phyloP scores from a whole-genome alignment of 179 eudicot genomes.

The Camellia oleifera region DNA sequence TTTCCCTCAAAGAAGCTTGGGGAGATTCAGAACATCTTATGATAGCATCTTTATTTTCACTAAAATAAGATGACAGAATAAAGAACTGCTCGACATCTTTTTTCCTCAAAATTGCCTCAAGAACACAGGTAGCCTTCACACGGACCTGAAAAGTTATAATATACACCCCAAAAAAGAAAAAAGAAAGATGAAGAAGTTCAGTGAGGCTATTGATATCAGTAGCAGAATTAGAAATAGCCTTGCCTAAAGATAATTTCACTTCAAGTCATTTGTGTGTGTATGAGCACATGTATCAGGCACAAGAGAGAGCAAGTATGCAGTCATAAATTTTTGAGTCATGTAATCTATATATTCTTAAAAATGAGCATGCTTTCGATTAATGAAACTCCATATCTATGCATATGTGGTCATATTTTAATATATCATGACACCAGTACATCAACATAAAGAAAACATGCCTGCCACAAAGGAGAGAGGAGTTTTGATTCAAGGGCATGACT shows the following conservation, averaged over 20 bases:
- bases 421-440: conserved; percentile 11
- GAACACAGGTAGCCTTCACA: conserved; percentile 83
- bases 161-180: not conserved
- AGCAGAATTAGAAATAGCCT: not conserved
- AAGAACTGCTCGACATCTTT: conserved; percentile 60
- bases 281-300: not conserved
- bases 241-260: not conserved
- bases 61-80: conserved; percentile 60
- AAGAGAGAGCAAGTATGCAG: not conserved
- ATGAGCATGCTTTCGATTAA: not conserved
- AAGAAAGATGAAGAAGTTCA: not conserved
- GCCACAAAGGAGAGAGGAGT: conserved; percentile 85
- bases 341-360: not conserved
- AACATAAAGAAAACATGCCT: conserved; percentile 43
- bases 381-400: not conserved
- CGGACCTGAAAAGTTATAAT: conserved; percentile 58
- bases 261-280: not conserved
- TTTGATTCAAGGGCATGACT: conserved; percentile 74
- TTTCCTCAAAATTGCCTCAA: conserved; percentile 87
- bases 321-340: not conserved
- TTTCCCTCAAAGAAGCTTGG: conserved; percentile 91
- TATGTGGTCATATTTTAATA: not conserved
- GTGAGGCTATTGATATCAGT: not conserved
- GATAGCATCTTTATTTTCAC: conserved; percentile 57
- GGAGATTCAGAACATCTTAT: conserved; percentile 85